Conservation (phyloP, 2,329 filamentous ascomycete species). For the Epichloe uncinata region DNA sequence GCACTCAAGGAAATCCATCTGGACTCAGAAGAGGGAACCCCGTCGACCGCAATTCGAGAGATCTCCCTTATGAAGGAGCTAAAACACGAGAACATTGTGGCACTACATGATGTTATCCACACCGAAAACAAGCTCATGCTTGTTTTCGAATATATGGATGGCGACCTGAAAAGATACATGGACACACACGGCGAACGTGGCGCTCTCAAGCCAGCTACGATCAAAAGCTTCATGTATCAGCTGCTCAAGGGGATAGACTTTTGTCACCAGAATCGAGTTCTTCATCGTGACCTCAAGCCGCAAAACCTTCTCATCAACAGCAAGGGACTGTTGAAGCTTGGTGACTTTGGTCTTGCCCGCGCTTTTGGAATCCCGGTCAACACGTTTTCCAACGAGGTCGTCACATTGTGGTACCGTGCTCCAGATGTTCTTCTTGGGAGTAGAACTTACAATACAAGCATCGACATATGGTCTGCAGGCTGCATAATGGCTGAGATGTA, state of each 20-base stretch:
- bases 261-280: slow-evolving; percentile 91
- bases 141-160: slow-evolving; percentile 98
- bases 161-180: slow-evolving; percentile 98
- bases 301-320: slow-evolving; percentile 94
- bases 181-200: slow-evolving; percentile 82
- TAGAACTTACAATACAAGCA: slow-evolving; percentile 97
- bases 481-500: slow-evolving; percentile 99
- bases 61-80: slow-evolving; percentile 99
- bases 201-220: slow-evolving; percentile 74
- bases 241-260: slow-evolving; percentile 91
- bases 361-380: slow-evolving; percentile 97
- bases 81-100: slow-evolving; percentile 97
- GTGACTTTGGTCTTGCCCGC: slow-evolving; percentile 85
- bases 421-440: slow-evolving; percentile 90
- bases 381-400: slow-evolving; percentile 95
- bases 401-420: slow-evolving; percentile 94
- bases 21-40: slow-evolving; percentile 95
- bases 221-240: slow-evolving; percentile 99
- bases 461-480: slow-evolving; percentile 97
- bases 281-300: slow-evolving; percentile 91
- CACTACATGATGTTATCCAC: slow-evolving; percentile 95
- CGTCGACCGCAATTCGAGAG: slow-evolving; percentile 92
- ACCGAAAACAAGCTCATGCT: slow-evolving; percentile 99
- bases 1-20: slow-evolving; percentile 98
- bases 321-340: slow-evolving; percentile 81